Evolutionary conservation across 2,329 filamentous ascomycete species (phyloP), one percentile per base, ranked within the genome.

Genomic region (Escovopsis weberi): DNA sequence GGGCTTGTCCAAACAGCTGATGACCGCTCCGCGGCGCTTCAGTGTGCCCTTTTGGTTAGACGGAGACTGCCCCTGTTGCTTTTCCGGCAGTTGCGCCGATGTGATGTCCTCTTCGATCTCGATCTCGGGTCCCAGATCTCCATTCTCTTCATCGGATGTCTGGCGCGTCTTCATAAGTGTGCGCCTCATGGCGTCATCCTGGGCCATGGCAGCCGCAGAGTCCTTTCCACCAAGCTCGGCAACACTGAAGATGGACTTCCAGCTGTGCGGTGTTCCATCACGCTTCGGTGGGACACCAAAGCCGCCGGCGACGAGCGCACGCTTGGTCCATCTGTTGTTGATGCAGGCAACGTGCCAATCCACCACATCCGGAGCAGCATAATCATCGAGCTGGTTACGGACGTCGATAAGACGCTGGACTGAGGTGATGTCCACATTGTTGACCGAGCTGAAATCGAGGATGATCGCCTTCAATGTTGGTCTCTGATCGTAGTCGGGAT

Each of bases 331-430:
- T 39, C 55, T 51, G 67, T 91, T 95, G 65, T 81, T 87, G 65
- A 96, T 83, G 62, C 80, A 82, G n/a, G 88, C 85, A 49, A 96
- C 81, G 62, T 96, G 91, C 88, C 89, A 96, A 59, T 95, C 86
- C 4, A 96, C 88, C 2, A 72, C 69, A 18, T 87, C 78, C 0
- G 89, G 89, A 0, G 81, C 62, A 1, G 86, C 75, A 57, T 94
- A 94, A 18, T 78, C 72, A 59, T 95, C 89, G 26, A 96, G 78
- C 58, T 95, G 88, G 60, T 94, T 94, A 54, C 89, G 85, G 1
- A 95, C 82, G 54, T 96, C 91, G 54, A 96, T 93, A 34, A 96
- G 70, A 52, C 86, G 81, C 62, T 96, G 91, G 2, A 95, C 75
- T 0, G 86, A 93, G 0, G 91, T 95, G 45, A 94, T 78, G 55